Conservation (phyloP, 768 basidiomycete species). For the Leccinum variicolor region DNA sequence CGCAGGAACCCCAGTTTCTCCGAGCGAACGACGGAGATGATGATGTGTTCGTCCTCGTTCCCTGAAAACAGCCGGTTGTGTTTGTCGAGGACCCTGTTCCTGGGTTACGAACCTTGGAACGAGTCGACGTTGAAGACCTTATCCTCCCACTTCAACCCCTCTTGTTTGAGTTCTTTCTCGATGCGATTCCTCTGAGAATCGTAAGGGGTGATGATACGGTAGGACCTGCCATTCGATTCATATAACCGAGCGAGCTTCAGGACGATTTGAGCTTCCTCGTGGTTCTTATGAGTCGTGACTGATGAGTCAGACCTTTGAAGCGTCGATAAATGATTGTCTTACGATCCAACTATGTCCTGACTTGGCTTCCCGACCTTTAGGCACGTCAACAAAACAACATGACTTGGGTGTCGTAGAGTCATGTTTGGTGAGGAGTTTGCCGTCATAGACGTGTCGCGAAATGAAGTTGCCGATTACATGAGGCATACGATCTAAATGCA, state of each 20-base stretch:
- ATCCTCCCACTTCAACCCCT: conserved; percentile 52
- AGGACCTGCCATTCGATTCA: conserved; percentile 42
- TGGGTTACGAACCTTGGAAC: conserved; percentile 62
- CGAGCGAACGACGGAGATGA: conserved; percentile 68
- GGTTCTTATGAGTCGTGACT: conserved; percentile 45
- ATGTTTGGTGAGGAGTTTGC: conserved; percentile 56
- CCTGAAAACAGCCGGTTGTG: conserved; percentile 40
- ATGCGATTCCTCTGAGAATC: conserved; percentile 62
- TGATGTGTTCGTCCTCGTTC: conserved; percentile 75
- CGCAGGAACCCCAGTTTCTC: conserved; percentile 63
- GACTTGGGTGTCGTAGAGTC: conserved; percentile 31
- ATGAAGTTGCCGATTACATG: conserved; percentile 69
- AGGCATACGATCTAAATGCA: conserved; percentile 72
- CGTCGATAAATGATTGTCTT: not conserved
- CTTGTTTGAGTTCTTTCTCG: conserved; percentile 49
- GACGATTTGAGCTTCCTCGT: conserved; percentile 48
- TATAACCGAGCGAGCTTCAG: conserved; percentile 53
- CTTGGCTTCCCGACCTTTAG: conserved; percentile 30
- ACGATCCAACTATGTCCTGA: conserved; percentile 37
- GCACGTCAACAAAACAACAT: conserved; percentile 40
- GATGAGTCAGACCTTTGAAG: not conserved
- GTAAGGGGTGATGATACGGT: conserved; percentile 77
- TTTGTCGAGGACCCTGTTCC: conserved; percentile 2
- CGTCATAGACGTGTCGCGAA: conserved; percentile 60
- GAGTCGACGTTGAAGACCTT: conserved; percentile 77